These are phyloP conservation scores for Mediolabrus comicus DNA, from an alignment of 108 stramenopile species.

Conservation along the genomic window DNA sequence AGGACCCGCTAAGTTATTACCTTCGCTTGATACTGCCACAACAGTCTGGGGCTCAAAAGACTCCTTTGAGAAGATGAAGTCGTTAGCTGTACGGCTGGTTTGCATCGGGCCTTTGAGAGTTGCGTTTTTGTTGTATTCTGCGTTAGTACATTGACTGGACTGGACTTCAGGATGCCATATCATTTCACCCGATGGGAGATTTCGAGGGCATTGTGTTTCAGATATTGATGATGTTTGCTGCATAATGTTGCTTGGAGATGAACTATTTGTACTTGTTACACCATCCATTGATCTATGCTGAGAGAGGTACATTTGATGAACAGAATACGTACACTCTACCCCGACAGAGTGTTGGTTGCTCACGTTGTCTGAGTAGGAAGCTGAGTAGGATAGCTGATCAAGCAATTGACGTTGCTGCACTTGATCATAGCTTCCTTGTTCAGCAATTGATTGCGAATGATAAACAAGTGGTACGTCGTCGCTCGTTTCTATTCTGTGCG, in stretches of 20 bases:
- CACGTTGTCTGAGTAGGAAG: background rate
- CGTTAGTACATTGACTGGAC: background rate
- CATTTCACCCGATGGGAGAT: conserved; percentile 27
- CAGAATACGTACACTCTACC: background rate
- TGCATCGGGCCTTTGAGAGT: no score
- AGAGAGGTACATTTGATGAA: background rate
- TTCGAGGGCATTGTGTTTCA: conserved; percentile 23
- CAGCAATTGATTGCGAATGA: background rate
- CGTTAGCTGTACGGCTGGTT: no score
- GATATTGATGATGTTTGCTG: background rate
- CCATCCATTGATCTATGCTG: background rate
- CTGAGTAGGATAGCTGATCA: background rate
- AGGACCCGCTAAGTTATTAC: background rate
- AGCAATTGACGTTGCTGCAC: background rate
- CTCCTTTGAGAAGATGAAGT: no score
- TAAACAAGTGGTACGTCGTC: background rate
- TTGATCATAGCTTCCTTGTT: background rate
- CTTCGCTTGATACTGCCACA: background rate
- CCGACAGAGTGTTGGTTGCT: background rate
- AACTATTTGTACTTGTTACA: background rate
- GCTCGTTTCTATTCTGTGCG: background rate
- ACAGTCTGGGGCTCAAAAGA: background rate
- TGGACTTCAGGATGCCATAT: conserved; percentile 19
- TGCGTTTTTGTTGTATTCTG: no score
- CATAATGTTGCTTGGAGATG: background rate